Conservation (phyloP, 192 early-diverging fungal species). For the Rhizophagus sp. region DNA sequence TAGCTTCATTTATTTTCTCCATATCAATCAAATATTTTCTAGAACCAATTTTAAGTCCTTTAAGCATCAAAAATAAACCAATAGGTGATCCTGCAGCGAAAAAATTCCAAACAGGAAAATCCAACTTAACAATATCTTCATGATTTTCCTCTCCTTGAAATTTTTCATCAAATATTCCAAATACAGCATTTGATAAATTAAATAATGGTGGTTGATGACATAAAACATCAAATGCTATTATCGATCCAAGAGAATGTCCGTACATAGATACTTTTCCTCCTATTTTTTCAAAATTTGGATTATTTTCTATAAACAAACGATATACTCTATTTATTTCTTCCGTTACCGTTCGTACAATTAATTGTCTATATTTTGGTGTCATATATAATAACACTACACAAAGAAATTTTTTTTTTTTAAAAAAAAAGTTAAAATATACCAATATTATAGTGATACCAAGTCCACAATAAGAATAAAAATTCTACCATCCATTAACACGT, state of each 20-base stretch:
- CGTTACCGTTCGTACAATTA: constrained; percentile 79
- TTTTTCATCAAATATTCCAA: constrained; percentile 38
- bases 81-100: constrained; percentile 85
- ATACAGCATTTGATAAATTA: constrained; percentile 8
- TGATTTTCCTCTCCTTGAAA: background rate
- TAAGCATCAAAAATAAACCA: constrained; percentile 76
- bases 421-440: background rate
- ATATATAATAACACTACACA: constrained; percentile 75
- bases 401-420: background rate
- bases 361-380: constrained; percentile 78
- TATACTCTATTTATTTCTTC: constrained; percentile 80
- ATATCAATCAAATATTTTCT: constrained; percentile 29
- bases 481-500: constrained; percentile 83
- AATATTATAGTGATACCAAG: background rate
- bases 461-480: background rate
- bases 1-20: background rate
- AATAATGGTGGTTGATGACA: constrained; percentile 59
- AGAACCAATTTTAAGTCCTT: constrained; percentile 65
- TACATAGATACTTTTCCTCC: constrained; percentile 79
- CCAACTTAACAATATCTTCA: constrained; percentile 41
- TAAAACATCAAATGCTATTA: constrained; percentile 81
- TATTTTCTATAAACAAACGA: constrained; percentile 63
- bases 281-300: constrained; percentile 67
- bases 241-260: constrained; percentile 78
- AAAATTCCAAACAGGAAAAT: constrained; percentile 73